phyloP scores from a whole-genome alignment of 2,329 filamentous ascomycete species.

The Colletotrichum siamense region DNA sequence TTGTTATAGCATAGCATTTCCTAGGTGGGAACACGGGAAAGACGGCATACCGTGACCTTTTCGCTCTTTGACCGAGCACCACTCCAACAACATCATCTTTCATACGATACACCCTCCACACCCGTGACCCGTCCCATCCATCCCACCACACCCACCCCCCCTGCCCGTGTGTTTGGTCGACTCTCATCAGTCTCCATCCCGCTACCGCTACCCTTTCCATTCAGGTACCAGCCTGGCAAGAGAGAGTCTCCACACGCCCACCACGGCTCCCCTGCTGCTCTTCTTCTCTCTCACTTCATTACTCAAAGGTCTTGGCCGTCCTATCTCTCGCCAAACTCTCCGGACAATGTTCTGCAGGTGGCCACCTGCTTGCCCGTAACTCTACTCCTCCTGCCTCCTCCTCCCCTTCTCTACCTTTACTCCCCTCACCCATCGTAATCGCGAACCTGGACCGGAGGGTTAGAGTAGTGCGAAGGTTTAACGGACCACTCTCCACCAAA shows the following conservation, averaged over 20 bases:
- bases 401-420: neutral
- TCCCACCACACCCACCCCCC: neutral
- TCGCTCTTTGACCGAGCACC: conserved; percentile 13
- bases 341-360: conserved; percentile 13
- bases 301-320: conserved; percentile 17
- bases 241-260: conserved; percentile 8
- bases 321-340: conserved; percentile 13
- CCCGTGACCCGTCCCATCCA: neutral
- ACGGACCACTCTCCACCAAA: neutral
- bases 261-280: neutral
- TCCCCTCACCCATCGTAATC: neutral
- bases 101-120: neutral
- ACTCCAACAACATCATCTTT: neutral
- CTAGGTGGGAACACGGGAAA: neutral
- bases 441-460: neutral
- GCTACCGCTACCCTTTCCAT: neutral
- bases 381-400: neutral
- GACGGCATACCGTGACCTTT: neutral
- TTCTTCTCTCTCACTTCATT: conserved; percentile 7
- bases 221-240: neutral
- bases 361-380: conserved; percentile 4
- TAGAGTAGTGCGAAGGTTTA: neutral
- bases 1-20: neutral
- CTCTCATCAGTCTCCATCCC: neutral
- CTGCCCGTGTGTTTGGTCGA: neutral